These are phyloP conservation scores for Eucalyptus erythrocorys DNA, from an alignment of 345 rosid genomes.

Conservation along the genomic window DNA sequence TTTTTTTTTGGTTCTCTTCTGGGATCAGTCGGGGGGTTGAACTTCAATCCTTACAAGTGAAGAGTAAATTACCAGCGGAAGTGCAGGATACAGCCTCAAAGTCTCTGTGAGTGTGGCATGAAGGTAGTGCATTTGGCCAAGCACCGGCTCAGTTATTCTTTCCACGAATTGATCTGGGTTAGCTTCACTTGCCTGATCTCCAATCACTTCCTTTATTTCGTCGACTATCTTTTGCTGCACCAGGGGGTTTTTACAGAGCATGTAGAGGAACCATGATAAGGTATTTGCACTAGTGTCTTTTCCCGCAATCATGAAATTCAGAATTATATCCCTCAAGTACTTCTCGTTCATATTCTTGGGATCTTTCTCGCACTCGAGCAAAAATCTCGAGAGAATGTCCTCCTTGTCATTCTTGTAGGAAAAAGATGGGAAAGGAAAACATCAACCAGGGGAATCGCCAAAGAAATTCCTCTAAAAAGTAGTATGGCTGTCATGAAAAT, in stretches of 20 bases:
- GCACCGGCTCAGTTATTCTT: conserved; percentile 24
- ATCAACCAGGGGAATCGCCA: background rate
- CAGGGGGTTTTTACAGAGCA: conserved; percentile 59
- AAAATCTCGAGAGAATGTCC: conserved; percentile 63
- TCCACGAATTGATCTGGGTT: conserved; percentile 22
- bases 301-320: conserved; percentile 67
- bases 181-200: background rate
- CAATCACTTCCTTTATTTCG: conserved; percentile 38
- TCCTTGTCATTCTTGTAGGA: conserved; percentile 33
- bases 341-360: conserved; percentile 53
- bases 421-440: background rate
- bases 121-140: conserved; percentile 66
- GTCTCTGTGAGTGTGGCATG: conserved; percentile 76
- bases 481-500: background rate
- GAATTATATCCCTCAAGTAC: conserved; percentile 61
- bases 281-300: conserved; percentile 52
- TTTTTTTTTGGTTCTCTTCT: background rate
- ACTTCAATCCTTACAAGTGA: background rate
- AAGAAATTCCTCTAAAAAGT: background rate
- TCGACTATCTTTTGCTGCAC: conserved; percentile 53
- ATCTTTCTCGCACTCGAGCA: conserved; percentile 42
- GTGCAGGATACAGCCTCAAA: conserved; percentile 22
- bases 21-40: background rate
- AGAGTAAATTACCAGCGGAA: conserved; percentile 11
- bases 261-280: conserved; percentile 60